A percentile compares a stretch with the other conserved stretches of the same genome.
These are phyloP conservation scores for Chalciporus sp. DNA, from an alignment of 1,284 basidiomycete genomes.

Conservation along the genomic window DNA sequence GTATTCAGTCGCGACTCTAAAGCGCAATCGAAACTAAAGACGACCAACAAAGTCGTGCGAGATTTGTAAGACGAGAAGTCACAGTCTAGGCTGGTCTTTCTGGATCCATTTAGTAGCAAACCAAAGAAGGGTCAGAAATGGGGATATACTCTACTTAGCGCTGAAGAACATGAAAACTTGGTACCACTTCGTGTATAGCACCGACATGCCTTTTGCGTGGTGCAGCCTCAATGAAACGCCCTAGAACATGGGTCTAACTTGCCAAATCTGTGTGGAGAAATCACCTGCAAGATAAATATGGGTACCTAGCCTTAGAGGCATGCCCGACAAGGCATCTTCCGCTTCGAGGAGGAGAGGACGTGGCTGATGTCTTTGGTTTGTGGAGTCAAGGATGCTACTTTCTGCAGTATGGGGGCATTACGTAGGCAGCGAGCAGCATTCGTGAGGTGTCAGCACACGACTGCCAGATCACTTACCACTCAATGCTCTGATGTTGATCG, in stretches of 20 bases:
- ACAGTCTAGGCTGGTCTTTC: too few species aligned
- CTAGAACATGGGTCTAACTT: neutral
- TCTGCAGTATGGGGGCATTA: neutral
- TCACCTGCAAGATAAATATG: neutral
- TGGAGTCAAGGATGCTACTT: neutral
- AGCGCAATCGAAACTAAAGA: too few species aligned
- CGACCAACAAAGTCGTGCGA: too few species aligned
- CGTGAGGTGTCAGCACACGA: neutral
- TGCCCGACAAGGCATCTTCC: neutral
- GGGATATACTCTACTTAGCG: neutral
- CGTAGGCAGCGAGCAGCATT: neutral
- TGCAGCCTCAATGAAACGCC: neutral
- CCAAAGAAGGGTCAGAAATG: too few species aligned
- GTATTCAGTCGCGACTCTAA: too few species aligned
- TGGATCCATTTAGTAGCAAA: too few species aligned
- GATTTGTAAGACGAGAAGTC: too few species aligned
- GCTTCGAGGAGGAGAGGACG: neutral
- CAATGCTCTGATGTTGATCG: neutral
- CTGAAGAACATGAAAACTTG: neutral
- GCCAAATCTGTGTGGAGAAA: neutral
- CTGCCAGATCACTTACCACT: neutral
- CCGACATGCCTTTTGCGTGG: neutral
- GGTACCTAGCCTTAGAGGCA: neutral
- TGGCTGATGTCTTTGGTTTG: neutral
- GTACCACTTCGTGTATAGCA: neutral